Conservation (phyloP, 257 asterid genomes). For the Solanum chiquidenum region DNA sequence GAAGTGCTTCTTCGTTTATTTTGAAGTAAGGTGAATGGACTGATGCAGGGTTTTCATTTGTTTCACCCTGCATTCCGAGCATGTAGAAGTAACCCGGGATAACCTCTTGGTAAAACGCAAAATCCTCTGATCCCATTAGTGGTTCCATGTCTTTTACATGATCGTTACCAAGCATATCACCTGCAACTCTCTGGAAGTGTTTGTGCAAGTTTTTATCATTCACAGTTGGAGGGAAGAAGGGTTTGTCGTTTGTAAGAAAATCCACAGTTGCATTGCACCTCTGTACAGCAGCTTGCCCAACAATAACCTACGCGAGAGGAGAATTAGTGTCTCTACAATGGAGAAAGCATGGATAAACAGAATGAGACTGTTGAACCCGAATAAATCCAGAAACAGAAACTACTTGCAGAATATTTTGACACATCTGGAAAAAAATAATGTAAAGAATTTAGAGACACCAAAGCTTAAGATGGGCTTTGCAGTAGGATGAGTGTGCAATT, state of each 20-base stretch:
- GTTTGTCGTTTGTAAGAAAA: conserved; percentile 27
- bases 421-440: neutral
- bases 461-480: neutral
- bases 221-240: conserved; percentile 70
- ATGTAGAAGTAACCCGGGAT: conserved; percentile 77
- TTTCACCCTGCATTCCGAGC: conserved; percentile 55
- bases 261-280: conserved; percentile 76
- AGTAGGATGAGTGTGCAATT: neutral
- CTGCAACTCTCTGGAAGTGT: conserved; percentile 46
- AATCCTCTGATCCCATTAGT: conserved; percentile 83
- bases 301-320: conserved; percentile 42
- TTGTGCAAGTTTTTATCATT: conserved; percentile 48
- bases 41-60: conserved; percentile 18
- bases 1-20: conserved; percentile 62
- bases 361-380: neutral
- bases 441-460: neutral
- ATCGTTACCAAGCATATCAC: conserved; percentile 45
- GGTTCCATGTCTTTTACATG: conserved; percentile 49
- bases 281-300: conserved; percentile 79
- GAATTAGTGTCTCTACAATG: neutral
- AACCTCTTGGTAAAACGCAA: conserved; percentile 59
- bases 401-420: neutral
- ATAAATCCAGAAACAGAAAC: neutral
- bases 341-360: neutral
- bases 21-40: conserved; percentile 66